Evolutionary conservation across 257 asterid genomes (phyloP).

Genomic region (Solanum ahanhuiri): DNA sequence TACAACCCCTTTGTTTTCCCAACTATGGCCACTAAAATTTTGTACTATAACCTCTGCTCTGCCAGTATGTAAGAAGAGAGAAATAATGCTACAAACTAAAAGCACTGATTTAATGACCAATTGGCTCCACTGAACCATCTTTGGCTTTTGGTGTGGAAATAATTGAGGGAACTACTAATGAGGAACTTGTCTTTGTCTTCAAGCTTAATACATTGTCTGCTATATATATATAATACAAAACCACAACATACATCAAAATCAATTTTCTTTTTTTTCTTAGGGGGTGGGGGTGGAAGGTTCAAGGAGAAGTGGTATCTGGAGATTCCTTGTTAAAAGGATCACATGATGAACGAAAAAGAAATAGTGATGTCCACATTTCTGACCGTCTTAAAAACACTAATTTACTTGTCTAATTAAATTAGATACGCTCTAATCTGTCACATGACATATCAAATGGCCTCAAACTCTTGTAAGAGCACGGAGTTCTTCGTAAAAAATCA

Average conservation of each 20-base stretch:
- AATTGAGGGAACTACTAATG: not conserved
- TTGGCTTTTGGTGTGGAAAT: not conserved
- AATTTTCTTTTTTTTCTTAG: not conserved
- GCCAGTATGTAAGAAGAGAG: not conserved
- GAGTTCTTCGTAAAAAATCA: too few relatives aligned
- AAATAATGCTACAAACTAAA: not conserved
- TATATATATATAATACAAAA: not conserved
- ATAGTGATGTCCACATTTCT: not conserved
- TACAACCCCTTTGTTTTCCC: slow-evolving; percentile 4
- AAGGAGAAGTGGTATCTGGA: not conserved
- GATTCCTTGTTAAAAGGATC: not conserved
- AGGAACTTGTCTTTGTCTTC: not conserved
- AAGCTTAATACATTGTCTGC: not conserved
- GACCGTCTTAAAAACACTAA: rapidly evolving
- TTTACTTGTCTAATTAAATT: too few relatives aligned
- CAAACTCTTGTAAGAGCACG: too few relatives aligned
- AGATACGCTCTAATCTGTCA: too few relatives aligned
- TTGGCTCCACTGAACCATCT: slow-evolving; percentile 3
- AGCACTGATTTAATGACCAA: not conserved
- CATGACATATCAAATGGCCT: too few relatives aligned
- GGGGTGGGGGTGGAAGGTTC: not conserved
- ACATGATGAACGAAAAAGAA: not conserved
- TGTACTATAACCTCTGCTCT: slow-evolving; percentile 1
- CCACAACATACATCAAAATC: not conserved
- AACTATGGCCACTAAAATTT: not conserved